phyloP scores from a whole-genome alignment of 768 basidiomycete species.

The Boletus sp. region DNA sequence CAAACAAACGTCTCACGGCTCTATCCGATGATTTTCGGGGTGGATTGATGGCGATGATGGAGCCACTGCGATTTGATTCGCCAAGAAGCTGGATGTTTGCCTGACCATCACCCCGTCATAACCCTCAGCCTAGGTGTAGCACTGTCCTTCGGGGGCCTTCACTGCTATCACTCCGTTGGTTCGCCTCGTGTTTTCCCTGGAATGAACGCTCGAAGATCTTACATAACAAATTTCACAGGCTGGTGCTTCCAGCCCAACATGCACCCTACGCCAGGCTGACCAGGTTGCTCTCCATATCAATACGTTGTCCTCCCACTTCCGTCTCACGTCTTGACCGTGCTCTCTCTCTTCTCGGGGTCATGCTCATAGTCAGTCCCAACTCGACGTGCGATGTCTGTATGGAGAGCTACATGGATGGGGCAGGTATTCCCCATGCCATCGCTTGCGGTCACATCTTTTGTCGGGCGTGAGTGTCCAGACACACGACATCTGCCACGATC shows the following conservation, averaged over 20 bases:
- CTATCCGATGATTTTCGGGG: too few relatives aligned
- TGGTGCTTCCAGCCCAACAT: not conserved
- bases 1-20: not conserved
- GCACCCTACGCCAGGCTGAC: not conserved
- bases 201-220: not conserved
- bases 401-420: constrained; percentile 3
- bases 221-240: too few relatives aligned
- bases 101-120: too few relatives aligned
- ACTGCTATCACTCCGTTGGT: too few relatives aligned
- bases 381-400: constrained; percentile 16
- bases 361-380: constrained; percentile 9
- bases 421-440: constrained; percentile 2
- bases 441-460: constrained; percentile 16
- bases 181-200: too few relatives aligned
- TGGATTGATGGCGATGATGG: too few relatives aligned
- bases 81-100: too few relatives aligned
- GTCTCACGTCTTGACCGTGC: not conserved
- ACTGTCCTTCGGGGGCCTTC: too few relatives aligned
- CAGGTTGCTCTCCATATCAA: not conserved
- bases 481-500: too few relatives aligned
- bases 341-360: not conserved
- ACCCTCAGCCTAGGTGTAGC: too few relatives aligned
- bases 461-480: constrained; percentile 5
- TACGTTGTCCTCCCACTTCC: too few relatives aligned
- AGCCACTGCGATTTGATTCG: too few relatives aligned